Percentiles rank a stretch among this genome's conserved stretches.
Conservation (phyloP, 164 flowering plant species). For the Saururus chinensis region DNA sequence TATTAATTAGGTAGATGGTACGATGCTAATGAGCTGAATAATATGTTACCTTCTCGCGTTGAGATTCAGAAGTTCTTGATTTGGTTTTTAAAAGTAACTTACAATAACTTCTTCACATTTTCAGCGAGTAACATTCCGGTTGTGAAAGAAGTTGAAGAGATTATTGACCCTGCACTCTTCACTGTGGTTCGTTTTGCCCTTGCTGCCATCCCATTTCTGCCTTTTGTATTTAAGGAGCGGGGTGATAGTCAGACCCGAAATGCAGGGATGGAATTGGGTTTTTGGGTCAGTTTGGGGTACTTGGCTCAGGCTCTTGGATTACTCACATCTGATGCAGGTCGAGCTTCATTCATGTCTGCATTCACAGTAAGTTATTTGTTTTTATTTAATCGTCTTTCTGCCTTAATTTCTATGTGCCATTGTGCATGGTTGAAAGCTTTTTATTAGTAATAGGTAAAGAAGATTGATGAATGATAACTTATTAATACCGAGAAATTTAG, state of each 20-base stretch:
- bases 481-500: conserved; percentile 3
- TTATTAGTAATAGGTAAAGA: background rate
- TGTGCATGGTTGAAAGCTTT: background rate
- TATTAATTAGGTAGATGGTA: background rate
- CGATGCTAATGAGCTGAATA: background rate
- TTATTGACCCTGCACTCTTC: conserved; percentile 64
- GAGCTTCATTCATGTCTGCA: conserved; percentile 70
- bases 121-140: conserved; percentile 81
- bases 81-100: background rate
- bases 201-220: conserved; percentile 70
- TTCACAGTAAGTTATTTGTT: conserved; percentile 50
- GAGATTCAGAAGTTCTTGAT: no score
- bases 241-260: conserved; percentile 45
- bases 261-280: conserved; percentile 75
- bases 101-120: background rate
- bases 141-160: conserved; percentile 68
- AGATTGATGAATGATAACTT: background rate
- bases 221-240: conserved; percentile 42
- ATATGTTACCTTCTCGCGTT: no score
- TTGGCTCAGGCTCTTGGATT: conserved; percentile 72
- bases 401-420: background rate
- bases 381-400: background rate
- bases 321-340: conserved; percentile 81
- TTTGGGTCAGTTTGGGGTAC: conserved; percentile 88
- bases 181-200: conserved; percentile 53